Base-by-base conservation (phyloP, 139 green algal genomes). In the Tetradesmus lagerheimii region DNA sequence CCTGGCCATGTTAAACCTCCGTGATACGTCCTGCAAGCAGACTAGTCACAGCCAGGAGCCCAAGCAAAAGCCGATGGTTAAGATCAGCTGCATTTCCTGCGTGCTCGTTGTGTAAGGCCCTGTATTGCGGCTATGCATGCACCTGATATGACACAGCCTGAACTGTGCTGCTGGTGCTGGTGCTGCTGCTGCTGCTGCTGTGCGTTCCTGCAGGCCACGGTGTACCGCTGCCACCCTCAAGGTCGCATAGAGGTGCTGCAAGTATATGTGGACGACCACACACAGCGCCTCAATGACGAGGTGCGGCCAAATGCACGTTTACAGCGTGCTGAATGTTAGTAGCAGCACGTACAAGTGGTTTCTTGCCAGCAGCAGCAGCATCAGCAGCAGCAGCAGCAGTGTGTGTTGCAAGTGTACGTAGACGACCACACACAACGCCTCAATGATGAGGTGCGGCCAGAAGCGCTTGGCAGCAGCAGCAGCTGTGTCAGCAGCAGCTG, bases 161-260 rank as follows among this genome's bases (percentile, higher is more conserved):
- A 50, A 4, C 43, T 14, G 8, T 50, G 5, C 4, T 20, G 4
- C 47, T 62, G 66, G 1, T 37, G 5, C 5, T 12, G 66, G 4
- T 76, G 66, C 66, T 14, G 3, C 27, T 12, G n/a, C 71, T 79
- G 71, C 66, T 85, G 37, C 37, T 82, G 76, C 76, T 80, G 85
- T 53, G 34, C 1, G 5, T 29, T 66, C 14, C 85, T 50, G 74
- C 93, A 97, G 95, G 95, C 92, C 8, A 95, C 93, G 6, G 86
- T 98, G 4, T 97, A 98, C 83, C 85, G 90, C 14, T 95, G 95
- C 84, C 66, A 88, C 16, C 77, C 93, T 1, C 77, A 80, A 0
- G 92, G 95, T 1, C 71, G 77, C 16, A 87, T 98, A 1, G 75
- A 96, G 31, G 45, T 93, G 43, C 27, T 98, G 53, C 95, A 97